Percentiles rank a stretch among this genome's conserved stretches.
Evolutionary conservation across 1,284 basidiomycete species (phyloP).

Genomic region (Ceratorhiza oryzae-sativae): DNA sequence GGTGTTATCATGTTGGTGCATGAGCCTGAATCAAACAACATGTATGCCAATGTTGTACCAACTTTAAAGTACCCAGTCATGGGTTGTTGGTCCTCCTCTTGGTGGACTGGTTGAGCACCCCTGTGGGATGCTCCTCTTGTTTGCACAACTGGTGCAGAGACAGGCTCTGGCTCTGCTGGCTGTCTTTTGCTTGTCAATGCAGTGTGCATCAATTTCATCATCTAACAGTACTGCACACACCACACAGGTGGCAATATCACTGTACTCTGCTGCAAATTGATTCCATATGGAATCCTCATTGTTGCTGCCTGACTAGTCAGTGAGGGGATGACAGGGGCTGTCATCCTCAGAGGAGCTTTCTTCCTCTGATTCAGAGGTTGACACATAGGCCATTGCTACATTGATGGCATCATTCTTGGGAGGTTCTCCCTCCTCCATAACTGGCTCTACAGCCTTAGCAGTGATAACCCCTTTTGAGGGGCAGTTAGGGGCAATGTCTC

Average conservation of each 20-base stretch:
- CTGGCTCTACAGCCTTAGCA: background rate
- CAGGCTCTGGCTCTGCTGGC: background rate
- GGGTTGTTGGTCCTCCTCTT: background rate
- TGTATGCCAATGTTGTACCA: background rate
- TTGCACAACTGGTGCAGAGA: background rate
- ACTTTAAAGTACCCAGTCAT: conserved; percentile 6
- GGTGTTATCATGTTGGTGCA: conserved; percentile 21
- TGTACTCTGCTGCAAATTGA: background rate
- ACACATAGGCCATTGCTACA: background rate
- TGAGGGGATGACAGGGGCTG: background rate
- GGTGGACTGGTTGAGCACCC: background rate
- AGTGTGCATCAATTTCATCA: background rate
- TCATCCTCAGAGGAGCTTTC: background rate
- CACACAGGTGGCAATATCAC: background rate
- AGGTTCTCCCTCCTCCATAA: background rate
- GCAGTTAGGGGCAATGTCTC: background rate
- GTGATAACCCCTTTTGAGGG: background rate
- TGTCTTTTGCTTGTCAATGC: background rate
- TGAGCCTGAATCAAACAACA: conserved; percentile 23
- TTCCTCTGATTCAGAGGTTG: background rate
- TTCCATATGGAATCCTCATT: background rate
- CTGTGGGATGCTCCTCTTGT: background rate
- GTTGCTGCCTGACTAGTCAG: background rate
- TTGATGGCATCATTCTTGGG: background rate
- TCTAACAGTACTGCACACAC: background rate